Percentiles rank a stretch among this genome's conserved stretches.
These are phyloP conservation scores for Camellia oleifera DNA, from an alignment of 179 eudicot genomes.

Conservation along the genomic window DNA sequence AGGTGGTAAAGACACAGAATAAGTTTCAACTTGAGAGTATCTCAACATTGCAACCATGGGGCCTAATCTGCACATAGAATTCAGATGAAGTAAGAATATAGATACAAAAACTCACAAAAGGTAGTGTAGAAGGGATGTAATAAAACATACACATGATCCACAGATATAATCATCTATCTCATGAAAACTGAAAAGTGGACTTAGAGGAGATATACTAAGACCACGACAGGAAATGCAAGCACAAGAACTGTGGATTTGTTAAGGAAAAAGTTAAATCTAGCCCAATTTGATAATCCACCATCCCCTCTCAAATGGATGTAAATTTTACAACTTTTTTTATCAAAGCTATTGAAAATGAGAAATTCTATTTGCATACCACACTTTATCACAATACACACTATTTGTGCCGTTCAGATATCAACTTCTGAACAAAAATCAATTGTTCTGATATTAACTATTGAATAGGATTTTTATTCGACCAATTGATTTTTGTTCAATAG, in stretches of 20 bases:
- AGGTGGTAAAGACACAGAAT: conserved; percentile 74
- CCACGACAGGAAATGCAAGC: conserved; percentile 5
- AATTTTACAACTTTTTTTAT: too few relatives aligned
- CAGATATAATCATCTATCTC: neutral
- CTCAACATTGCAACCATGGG: conserved; percentile 90
- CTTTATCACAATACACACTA: too few relatives aligned
- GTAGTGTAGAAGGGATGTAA: neutral
- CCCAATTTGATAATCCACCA: neutral
- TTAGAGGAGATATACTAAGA: neutral
- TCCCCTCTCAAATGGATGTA: neutral
- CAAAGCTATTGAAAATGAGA: too few relatives aligned
- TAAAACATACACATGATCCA: neutral
- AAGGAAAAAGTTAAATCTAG: neutral
- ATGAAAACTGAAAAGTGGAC: neutral
- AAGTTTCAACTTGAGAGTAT: conserved; percentile 62
- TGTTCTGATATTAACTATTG: too few relatives aligned
- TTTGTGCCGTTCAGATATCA: too few relatives aligned
- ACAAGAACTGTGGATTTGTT: neutral
- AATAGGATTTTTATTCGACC: too few relatives aligned
- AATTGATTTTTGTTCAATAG: too few relatives aligned
- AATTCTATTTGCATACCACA: too few relatives aligned
- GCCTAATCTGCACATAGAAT: conserved; percentile 62
- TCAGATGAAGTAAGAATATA: conserved; percentile 3
- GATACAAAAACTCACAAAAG: neutral
- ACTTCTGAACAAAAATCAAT: too few relatives aligned